Percentiles rank a stretch among this genome's conserved stretches.
Conservation (phyloP, 805 yeast genomes). For the Barnettozyma sucrosica region DNA sequence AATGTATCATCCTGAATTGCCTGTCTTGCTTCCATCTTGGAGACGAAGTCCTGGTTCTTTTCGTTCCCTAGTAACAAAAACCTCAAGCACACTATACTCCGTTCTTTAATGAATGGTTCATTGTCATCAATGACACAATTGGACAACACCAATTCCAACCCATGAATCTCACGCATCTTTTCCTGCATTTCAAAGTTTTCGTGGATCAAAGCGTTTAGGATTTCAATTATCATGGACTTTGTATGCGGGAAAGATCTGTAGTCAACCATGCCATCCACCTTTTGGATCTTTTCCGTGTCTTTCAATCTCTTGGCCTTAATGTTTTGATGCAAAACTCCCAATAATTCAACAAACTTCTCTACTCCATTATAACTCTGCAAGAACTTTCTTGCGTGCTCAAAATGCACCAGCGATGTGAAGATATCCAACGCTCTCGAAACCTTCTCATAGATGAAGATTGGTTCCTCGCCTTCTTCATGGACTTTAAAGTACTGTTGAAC, state of each 20-base stretch:
- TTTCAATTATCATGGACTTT: conserved; percentile 62
- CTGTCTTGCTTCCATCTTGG: conserved; percentile 68
- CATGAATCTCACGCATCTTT: conserved; percentile 54
- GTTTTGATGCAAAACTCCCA: conserved; percentile 30
- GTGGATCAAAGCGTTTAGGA: conserved; percentile 52
- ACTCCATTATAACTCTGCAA: conserved; percentile 32
- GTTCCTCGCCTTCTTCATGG: conserved; percentile 12
- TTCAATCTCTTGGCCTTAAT: conserved; percentile 27
- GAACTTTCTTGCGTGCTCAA: conserved; percentile 32
- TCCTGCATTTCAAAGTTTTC: conserved; percentile 59
- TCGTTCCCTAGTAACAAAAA: conserved; percentile 58
- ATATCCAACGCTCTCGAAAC: conserved; percentile 29
- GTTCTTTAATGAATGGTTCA: conserved; percentile 84
- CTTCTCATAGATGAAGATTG: conserved; percentile 26
- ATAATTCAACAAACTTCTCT: conserved; percentile 27
- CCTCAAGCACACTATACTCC: conserved; percentile 73
- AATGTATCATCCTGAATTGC: conserved; percentile 53
- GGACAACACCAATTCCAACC: conserved; percentile 65
- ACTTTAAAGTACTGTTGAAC: conserved; percentile 24
- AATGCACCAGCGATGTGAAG: conserved; percentile 27
- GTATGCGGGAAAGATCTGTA: conserved; percentile 51
- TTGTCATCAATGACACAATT: conserved; percentile 82
- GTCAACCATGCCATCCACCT: conserved; percentile 12
- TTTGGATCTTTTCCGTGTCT: conserved; percentile 18
- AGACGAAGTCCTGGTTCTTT: conserved; percentile 72